Evolutionary conservation across 179 eudicot species (phyloP), one percentile per base, ranked within the genome.

Genomic region (Silene coronaria): DNA sequence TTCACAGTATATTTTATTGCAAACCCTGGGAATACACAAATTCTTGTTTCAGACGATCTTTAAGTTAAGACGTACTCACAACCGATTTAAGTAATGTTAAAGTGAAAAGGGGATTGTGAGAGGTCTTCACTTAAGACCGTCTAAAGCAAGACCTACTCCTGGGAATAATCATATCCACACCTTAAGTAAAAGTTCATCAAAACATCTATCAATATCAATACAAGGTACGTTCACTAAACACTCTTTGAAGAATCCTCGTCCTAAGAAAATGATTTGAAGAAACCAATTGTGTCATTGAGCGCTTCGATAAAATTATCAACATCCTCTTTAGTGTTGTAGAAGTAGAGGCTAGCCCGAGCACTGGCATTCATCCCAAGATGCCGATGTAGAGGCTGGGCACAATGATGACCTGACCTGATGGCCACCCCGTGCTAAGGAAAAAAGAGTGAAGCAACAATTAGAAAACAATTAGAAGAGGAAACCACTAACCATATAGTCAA

Each of bases 331-430:
- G 99, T 95, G 86, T 95, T 95, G 86, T 95, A 95, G 85, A 95
- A 90, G 82, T 95, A 80, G 42, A 95, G 90, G 81, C 97, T 92
- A 71, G 97, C 99, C 3, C 99, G 90, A 26, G 97, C 98, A 68
- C 97, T 94, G 2, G 97, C 96, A 45, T 86, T 92, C 66, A 87
- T 85, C 34, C 91, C 95, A 76, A 95, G 78, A 76, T 85, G 77
- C 1, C 93, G 93, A 73, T 95, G 99, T 72, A 95, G 95, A 75
- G 97, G 99, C 83, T 95, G 99, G 1, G 99, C 99, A 75, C 99
- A 95, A 73, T 95, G 97, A 84, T 95, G 99, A n/a, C 99, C 99
- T 1, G 99, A 95, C 84, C 99, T 87, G 73, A 95, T 90, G 58
- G 99, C 99, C 62, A 95, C 91, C 67, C 97, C 94, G 69, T 95